Conservation (phyloP, 1,139 yeast species). For the Kurtzmaniella quercitrusa region DNA sequence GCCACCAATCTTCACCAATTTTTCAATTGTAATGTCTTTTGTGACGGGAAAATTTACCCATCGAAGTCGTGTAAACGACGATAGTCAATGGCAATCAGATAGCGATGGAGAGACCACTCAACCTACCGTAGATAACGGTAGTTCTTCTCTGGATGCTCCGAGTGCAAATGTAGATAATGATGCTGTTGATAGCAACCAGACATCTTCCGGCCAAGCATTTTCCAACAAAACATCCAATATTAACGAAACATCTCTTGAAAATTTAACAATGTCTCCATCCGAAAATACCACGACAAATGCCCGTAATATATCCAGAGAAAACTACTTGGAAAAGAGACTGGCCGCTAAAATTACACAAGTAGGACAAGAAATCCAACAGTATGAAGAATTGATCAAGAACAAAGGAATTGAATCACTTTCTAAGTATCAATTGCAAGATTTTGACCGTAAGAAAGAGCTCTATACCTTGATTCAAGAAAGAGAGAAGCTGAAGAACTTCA, state of each 20-base stretch:
- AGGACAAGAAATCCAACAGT: slow-evolving; percentile 37
- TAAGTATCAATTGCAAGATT: slow-evolving; percentile 43
- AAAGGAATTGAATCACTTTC: slow-evolving; percentile 50
- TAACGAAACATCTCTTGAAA: too few relatives aligned
- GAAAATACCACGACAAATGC: slow-evolving; percentile 4
- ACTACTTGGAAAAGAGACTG: slow-evolving; percentile 32
- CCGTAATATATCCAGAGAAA: slow-evolving; percentile 15
- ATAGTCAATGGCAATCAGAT: slow-evolving; percentile 12
- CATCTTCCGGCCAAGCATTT: too few relatives aligned
- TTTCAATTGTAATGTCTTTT: slow-evolving; percentile 1
- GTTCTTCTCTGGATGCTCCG: not conserved
- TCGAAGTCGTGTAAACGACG: slow-evolving; percentile 2
- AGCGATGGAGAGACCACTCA: slow-evolving; percentile 16
- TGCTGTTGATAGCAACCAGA: too few relatives aligned
- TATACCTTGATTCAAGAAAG: slow-evolving; percentile 28
- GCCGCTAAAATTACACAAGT: slow-evolving; percentile 18
- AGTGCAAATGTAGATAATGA: too few relatives aligned
- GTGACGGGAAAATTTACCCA: slow-evolving; percentile 5
- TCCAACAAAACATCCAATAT: too few relatives aligned
- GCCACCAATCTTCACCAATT: too few relatives aligned
- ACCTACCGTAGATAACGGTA: not conserved
- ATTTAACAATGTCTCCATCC: too few relatives aligned
- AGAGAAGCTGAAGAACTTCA: slow-evolving; percentile 28
- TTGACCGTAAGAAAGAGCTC: slow-evolving; percentile 45
- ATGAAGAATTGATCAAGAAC: slow-evolving; percentile 41